These are phyloP conservation scores for Triticum dicoccoides DNA, from an alignment of 176 grass and related monocot genomes.

Conservation along the genomic window DNA sequence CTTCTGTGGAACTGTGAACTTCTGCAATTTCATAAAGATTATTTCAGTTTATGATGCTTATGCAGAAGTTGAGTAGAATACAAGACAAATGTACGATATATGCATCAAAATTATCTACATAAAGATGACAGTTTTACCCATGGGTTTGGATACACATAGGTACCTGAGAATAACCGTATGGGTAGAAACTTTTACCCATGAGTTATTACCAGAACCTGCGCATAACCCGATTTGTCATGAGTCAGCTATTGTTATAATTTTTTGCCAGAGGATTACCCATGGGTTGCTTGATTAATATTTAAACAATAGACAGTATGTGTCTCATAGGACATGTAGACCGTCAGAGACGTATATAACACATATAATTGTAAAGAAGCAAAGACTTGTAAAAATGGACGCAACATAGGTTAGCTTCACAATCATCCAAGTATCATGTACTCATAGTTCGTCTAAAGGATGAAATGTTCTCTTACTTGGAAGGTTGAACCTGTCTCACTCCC, in stretches of 20 bases:
- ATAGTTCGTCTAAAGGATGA: neutral
- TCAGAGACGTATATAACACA: neutral
- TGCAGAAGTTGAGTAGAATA: conserved; percentile 1
- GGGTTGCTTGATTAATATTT: neutral
- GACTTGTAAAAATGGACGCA: neutral
- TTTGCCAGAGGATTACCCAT: neutral
- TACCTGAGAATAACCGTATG: neutral
- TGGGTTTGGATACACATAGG: neutral
- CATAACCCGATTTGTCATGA: neutral
- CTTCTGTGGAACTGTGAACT: conserved; percentile 84
- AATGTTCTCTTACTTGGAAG: neutral
- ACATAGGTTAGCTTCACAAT: neutral
- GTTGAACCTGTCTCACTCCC: neutral
- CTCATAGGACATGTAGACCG: neutral
- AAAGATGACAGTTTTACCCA: neutral
- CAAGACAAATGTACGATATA: neutral
- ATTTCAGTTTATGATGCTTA: neutral
- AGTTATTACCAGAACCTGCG: neutral
- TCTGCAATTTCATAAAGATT: conserved; percentile 52
- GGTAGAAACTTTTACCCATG: neutral
- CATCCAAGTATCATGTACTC: neutral
- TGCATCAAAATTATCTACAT: neutral
- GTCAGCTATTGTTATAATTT: neutral
- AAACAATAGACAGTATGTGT: neutral
- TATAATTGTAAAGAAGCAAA: neutral